Evolutionary conservation across 2,329 filamentous ascomycete genomes (phyloP).

Genomic region (Aspergillus latus): DNA sequence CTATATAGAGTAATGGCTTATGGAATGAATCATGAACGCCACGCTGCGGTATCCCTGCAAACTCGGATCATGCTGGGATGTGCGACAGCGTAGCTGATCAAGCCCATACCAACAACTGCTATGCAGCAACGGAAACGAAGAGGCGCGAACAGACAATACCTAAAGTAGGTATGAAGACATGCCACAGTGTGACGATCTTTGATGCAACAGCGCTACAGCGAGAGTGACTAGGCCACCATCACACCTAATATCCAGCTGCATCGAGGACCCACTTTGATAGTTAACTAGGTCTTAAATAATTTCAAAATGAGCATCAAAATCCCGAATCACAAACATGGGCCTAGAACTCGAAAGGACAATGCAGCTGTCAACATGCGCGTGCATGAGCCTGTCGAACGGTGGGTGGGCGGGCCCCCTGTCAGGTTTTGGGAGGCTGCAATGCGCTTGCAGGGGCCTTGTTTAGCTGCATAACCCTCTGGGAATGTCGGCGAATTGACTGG

Average conservation of each 20-base stretch:
- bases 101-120: neutral
- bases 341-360: slow-evolving; percentile 11
- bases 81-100: slow-evolving; percentile 1
- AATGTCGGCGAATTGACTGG: slow-evolving; percentile 29
- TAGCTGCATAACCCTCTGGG: slow-evolving; percentile 33
- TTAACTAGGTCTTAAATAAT: slow-evolving; percentile 1
- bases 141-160: neutral
- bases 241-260: too few species aligned
- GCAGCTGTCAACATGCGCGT: slow-evolving; percentile 26
- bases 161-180: neutral
- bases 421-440: slow-evolving; percentile 17
- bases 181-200: neutral
- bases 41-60: slow-evolving; percentile 20
- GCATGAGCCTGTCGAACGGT: slow-evolving; percentile 22
- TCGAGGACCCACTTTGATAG: neutral
- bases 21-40: slow-evolving; percentile 8
- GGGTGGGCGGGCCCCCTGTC: slow-evolving; percentile 15
- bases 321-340: slow-evolving; percentile 9
- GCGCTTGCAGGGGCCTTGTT: slow-evolving; percentile 18
- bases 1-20: slow-evolving; percentile 5
- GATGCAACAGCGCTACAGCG: neutral
- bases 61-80: slow-evolving; percentile 11
- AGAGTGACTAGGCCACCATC: neutral
- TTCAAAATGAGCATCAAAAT: slow-evolving; percentile 8
- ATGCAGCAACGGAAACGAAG: slow-evolving; percentile 7